phyloP scores from a whole-genome alignment of 768 basidiomycete species.

The Psilocybe cyanescens region DNA sequence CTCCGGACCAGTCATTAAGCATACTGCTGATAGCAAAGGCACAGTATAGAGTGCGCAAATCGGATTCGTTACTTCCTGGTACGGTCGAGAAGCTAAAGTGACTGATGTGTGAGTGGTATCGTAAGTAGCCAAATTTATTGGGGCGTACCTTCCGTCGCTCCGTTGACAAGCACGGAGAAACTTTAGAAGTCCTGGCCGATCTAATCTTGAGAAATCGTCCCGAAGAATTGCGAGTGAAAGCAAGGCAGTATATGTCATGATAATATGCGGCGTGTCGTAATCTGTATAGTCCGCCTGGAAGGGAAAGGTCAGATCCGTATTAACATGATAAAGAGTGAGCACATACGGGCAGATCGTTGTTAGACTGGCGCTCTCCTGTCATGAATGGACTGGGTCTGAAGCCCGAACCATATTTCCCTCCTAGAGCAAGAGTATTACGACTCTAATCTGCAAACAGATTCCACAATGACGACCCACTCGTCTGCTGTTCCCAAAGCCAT shows the following conservation, averaged over 20 bases:
- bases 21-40: conserved; percentile 84
- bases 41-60: conserved; percentile 85
- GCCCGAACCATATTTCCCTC: conserved; percentile 61
- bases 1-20: conserved; percentile 78
- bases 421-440: conserved; percentile 33
- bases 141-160: conserved; percentile 78
- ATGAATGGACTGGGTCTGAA: conserved; percentile 81
- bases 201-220: conserved; percentile 78
- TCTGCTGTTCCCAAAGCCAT: conserved; percentile 93
- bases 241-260: conserved; percentile 93
- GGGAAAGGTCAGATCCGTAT: not conserved
- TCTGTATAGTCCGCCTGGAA: conserved; percentile 42
- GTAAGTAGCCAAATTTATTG: not conserved
- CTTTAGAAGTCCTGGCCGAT: conserved; percentile 65
- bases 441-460: not conserved
- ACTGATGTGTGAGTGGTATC: not conserved
- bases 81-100: conserved; percentile 68
- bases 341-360: conserved; percentile 16
- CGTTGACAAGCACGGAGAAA: conserved; percentile 78
- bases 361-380: conserved; percentile 33
- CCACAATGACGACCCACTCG: conserved; percentile 35
- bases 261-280: conserved; percentile 79
- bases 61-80: conserved; percentile 71
- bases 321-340: not conserved
- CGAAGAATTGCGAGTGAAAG: conserved; percentile 82